phyloP scores from a whole-genome alignment of 108 stramenopile genomes.

The Mediolabrus comicus region DNA sequence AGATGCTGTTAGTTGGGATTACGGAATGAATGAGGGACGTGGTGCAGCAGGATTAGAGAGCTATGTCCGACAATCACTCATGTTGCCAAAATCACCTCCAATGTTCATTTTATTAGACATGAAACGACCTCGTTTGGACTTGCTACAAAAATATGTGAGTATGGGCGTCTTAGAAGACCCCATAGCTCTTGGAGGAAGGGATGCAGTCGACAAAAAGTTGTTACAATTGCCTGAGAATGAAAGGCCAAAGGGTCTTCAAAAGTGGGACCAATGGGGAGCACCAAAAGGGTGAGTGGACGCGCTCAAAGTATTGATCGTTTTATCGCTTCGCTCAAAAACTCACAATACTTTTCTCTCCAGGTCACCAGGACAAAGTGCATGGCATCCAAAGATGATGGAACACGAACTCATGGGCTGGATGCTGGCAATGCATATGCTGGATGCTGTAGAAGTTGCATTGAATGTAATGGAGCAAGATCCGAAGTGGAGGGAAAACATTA shows the following conservation, averaged over 20 bases:
- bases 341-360: too few relatives aligned
- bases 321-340: too few relatives aligned
- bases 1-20: constrained; percentile 82
- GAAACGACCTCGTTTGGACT: constrained; percentile 35
- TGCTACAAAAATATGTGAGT: constrained; percentile 62
- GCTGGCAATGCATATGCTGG: constrained; percentile 76
- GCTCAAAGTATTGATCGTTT: too few relatives aligned
- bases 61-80: constrained; percentile 67
- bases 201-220: constrained; percentile 40
- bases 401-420: constrained; percentile 83
- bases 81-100: constrained; percentile 47
- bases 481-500: constrained; percentile 24
- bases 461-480: constrained; percentile 36
- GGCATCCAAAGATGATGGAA: constrained; percentile 83
- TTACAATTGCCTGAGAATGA: constrained; percentile 31
- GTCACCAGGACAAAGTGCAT: constrained; percentile 73
- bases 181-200: constrained; percentile 54
- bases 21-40: constrained; percentile 81
- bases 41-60: constrained; percentile 64
- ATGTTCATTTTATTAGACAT: constrained; percentile 76
- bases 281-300: too few relatives aligned
- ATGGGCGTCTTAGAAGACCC: constrained; percentile 61
- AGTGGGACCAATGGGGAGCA: constrained; percentile 87
- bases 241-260: constrained; percentile 65
- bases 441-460: constrained; percentile 64